phyloP scores from a whole-genome alignment of 129 eudicot species.

The Chrysanthemum lavandulifolium region DNA sequence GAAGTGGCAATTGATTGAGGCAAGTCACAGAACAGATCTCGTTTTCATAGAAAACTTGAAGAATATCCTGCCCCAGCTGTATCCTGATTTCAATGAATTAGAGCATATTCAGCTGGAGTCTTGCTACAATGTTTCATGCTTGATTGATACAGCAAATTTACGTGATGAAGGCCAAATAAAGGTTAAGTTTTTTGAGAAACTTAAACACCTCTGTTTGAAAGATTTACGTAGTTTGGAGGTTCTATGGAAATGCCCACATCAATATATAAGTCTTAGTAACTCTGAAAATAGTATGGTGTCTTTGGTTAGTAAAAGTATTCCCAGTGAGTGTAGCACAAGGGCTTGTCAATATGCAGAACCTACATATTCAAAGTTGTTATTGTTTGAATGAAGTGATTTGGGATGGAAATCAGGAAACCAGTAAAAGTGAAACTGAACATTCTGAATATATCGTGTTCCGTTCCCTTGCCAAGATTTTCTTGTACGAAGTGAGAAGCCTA shows the following conservation, averaged over 20 bases:
- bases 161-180: not conserved
- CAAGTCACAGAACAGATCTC: not conserved
- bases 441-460: too few species aligned
- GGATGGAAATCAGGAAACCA: too few species aligned
- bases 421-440: too few species aligned
- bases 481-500: too few species aligned
- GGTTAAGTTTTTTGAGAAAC: not conserved
- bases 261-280: not conserved
- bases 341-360: not conserved
- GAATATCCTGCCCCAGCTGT: not conserved
- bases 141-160: not conserved
- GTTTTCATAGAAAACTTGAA: not conserved
- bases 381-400: not conserved
- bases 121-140: not conserved
- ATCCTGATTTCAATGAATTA: not conserved
- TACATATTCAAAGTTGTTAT: not conserved
- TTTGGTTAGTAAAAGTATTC: not conserved
- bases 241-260: not conserved
- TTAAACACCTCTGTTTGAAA: not conserved
- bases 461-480: too few species aligned
- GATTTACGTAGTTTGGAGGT: not conserved
- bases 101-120: not conserved
- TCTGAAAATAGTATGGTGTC: not conserved
- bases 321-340: not conserved
- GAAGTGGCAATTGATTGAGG: too few species aligned